Evolutionary conservation across 2,329 filamentous ascomycete genomes (phyloP).

Genomic region (Pestalotiopsis sp.): DNA sequence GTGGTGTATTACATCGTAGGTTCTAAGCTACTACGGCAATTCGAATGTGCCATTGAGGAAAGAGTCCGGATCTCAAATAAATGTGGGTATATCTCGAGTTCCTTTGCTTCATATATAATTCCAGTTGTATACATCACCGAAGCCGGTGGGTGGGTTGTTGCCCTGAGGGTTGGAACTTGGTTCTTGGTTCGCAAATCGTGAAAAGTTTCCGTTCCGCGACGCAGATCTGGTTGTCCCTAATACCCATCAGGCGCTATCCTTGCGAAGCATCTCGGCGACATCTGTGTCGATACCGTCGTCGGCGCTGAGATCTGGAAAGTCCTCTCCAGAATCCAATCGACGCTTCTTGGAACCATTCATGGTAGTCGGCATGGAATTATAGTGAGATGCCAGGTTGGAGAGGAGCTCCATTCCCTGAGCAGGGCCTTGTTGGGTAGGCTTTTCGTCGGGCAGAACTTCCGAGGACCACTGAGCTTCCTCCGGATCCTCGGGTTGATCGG

Average conservation of each 20-base stretch:
- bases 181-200: no score
- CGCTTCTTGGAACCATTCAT: conserved; percentile 58
- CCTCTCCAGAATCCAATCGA: conserved; percentile 50
- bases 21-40: background rate
- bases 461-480: conserved; percentile 22
- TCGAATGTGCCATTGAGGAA: background rate
- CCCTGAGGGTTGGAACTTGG: background rate
- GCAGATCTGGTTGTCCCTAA: no score
- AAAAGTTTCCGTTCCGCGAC: no score
- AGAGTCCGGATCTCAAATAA: background rate
- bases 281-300: conserved; percentile 59
- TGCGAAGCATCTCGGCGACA: conserved; percentile 54
- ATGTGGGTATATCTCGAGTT: background rate
- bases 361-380: conserved; percentile 49
- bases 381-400: conserved; percentile 41
- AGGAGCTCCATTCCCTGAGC: conserved; percentile 40
- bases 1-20: background rate
- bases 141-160: background rate
- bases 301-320: conserved; percentile 54
- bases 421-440: conserved; percentile 18
- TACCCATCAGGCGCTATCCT: conserved; percentile 32
- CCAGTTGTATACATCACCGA: background rate
- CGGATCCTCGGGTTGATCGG: conserved; percentile 20
- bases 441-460: conserved; percentile 22
- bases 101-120: background rate